Evolutionary conservation across 2,329 filamentous ascomycete genomes (phyloP).

Genomic region (Hirsutella minnesotensis): DNA sequence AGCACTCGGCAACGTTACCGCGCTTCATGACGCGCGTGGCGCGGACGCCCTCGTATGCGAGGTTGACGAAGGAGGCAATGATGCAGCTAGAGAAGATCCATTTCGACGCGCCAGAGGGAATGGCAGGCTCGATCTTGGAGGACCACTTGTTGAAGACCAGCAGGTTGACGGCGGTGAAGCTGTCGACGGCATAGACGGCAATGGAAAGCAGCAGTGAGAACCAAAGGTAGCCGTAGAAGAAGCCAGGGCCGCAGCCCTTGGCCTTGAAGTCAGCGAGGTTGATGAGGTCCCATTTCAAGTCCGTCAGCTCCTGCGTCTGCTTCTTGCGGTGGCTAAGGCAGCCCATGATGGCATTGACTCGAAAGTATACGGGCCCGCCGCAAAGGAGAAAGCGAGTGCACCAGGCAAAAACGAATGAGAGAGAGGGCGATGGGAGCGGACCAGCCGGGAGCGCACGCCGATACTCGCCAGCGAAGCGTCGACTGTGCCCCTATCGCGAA

Average conservation of each 20-base stretch:
- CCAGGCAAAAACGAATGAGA: slow-evolving; percentile 4
- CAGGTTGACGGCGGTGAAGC: slow-evolving; percentile 85
- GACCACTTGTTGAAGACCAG: slow-evolving; percentile 85
- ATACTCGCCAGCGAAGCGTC: slow-evolving; percentile 38
- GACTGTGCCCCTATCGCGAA: slow-evolving; percentile 20
- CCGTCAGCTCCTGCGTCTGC: slow-evolving; percentile 54
- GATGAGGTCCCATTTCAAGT: slow-evolving; percentile 94
- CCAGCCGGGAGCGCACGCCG: slow-evolving; percentile 33
- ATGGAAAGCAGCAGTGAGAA: slow-evolving; percentile 67
- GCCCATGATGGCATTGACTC: slow-evolving; percentile 41
- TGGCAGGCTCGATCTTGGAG: slow-evolving; percentile 65
- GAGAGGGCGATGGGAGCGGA: slow-evolving; percentile 13
- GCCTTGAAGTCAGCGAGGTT: slow-evolving; percentile 69
- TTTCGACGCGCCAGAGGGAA: slow-evolving; percentile 69
- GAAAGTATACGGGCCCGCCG: neutral
- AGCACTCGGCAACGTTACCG: slow-evolving; percentile 81
- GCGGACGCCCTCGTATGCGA: slow-evolving; percentile 67
- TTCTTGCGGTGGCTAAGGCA: slow-evolving; percentile 52
- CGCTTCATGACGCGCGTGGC: slow-evolving; percentile 72
- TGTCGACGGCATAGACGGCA: slow-evolving; percentile 80
- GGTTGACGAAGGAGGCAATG: slow-evolving; percentile 75
- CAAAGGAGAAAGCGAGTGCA: slow-evolving; percentile 5
- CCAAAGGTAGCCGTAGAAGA: slow-evolving; percentile 81
- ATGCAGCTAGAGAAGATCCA: slow-evolving; percentile 96
- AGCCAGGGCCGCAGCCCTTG: slow-evolving; percentile 59